Percentiles rank a stretch among this genome's conserved stretches.
phyloP scores from a whole-genome alignment of 306 rosid genomes.

The Quercus engelmannii region DNA sequence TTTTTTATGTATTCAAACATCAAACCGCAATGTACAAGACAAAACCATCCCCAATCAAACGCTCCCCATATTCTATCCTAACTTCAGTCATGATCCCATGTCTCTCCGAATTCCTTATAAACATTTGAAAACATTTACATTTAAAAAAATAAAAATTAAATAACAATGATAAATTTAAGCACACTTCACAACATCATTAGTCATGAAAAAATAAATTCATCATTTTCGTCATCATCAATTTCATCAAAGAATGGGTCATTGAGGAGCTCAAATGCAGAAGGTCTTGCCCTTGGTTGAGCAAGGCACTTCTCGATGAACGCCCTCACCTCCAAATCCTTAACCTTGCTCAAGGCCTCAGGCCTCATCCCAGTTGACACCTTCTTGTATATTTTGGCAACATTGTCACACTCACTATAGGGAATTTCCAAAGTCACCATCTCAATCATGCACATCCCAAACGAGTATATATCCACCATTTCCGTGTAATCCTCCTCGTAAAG shows the following conservation, averaged over 20 bases:
- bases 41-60: slow-evolving; percentile 26
- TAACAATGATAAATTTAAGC: background rate
- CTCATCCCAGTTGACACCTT: slow-evolving; percentile 75
- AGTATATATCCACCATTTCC: slow-evolving; percentile 86
- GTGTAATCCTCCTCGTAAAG: slow-evolving; percentile 83
- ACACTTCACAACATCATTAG: background rate
- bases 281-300: slow-evolving; percentile 64
- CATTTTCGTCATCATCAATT: slow-evolving; percentile 37
- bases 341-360: slow-evolving; percentile 61
- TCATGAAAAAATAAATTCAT: slow-evolving; percentile 11
- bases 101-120: slow-evolving; percentile 14
- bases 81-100: slow-evolving; percentile 1
- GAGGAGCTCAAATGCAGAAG: slow-evolving; percentile 79
- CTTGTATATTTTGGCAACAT: slow-evolving; percentile 72
- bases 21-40: slow-evolving; percentile 29
- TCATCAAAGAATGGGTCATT: slow-evolving; percentile 67
- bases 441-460: slow-evolving; percentile 84
- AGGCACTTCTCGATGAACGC: slow-evolving; percentile 79
- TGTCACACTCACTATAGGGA: slow-evolving; percentile 88
- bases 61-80: slow-evolving; percentile 9
- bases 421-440: slow-evolving; percentile 88
- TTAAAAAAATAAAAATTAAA: background rate
- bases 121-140: background rate
- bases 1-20: background rate
- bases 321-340: slow-evolving; percentile 54